Conservation (phyloP, 306 rosid species). For the Lathyrus tuberosus region DNA sequence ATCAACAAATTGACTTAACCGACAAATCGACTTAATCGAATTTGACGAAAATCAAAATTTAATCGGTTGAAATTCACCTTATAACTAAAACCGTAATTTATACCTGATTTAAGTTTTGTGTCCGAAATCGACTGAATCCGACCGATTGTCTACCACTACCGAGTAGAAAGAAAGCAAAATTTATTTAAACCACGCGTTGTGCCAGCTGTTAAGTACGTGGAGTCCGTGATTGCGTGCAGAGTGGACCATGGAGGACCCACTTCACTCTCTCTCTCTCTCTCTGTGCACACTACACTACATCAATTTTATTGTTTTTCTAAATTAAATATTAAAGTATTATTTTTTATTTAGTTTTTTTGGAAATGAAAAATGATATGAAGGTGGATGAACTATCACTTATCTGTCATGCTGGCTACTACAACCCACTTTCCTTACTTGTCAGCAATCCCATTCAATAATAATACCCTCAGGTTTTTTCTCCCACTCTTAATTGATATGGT, state of each 20-base stretch:
- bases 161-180: conserved; percentile 41
- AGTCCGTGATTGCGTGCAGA: conserved; percentile 55
- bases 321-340: not conserved
- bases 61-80: too few species aligned
- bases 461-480: not conserved
- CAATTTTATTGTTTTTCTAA: not conserved
- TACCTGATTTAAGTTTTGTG: too few species aligned
- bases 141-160: too few species aligned
- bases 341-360: not conserved
- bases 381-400: conserved; percentile 30
- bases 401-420: conserved; percentile 36
- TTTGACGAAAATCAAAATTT: too few species aligned
- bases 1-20: too few species aligned
- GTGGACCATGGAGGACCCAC: conserved; percentile 46
- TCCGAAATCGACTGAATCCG: too few species aligned
- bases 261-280: not conserved
- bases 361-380: conserved; percentile 11
- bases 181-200: conserved; percentile 46
- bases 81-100: too few species aligned
- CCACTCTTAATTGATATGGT: not conserved
- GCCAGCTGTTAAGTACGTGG: conserved; percentile 64
- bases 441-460: conserved; percentile 38
- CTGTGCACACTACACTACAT: conserved; percentile 12
- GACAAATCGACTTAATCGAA: too few species aligned
- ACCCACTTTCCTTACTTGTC: conserved; percentile 35